Percentiles rank a stretch among this genome's conserved stretches.
phyloP scores from a whole-genome alignment of 1,284 basidiomycete species.

The Mycena sp. region DNA sequence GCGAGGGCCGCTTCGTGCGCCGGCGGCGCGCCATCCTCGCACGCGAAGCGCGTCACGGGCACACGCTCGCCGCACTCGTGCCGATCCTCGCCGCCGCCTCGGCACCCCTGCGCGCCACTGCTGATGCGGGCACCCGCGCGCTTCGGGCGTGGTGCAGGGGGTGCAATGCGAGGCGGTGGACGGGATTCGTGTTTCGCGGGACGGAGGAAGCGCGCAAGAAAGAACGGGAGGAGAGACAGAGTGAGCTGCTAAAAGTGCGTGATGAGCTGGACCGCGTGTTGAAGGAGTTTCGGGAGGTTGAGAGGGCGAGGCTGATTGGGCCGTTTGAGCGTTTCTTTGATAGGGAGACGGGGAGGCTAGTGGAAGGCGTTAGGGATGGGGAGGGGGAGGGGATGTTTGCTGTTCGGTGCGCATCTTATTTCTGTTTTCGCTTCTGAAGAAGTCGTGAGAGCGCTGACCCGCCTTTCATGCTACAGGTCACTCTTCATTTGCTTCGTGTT shows the following conservation, averaged over 20 bases:
- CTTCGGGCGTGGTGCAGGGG: slow-evolving; percentile 44
- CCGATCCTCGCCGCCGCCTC: slow-evolving; percentile 49
- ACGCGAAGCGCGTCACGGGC: slow-evolving; percentile 47
- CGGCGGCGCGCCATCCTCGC: slow-evolving; percentile 33
- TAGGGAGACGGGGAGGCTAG: slow-evolving; percentile 40
- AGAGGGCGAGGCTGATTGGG: slow-evolving; percentile 44
- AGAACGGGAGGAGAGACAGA: slow-evolving; percentile 37
- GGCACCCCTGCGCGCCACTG: slow-evolving; percentile 41
- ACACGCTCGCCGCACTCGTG: slow-evolving; percentile 50
- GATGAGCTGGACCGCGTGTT: slow-evolving; percentile 39
- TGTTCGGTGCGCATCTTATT: slow-evolving; percentile 40
- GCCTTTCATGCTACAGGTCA: slow-evolving; percentile 43
- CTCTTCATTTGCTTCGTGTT: slow-evolving; percentile 55
- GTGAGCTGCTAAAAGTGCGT: slow-evolving; percentile 33
- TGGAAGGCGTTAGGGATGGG: slow-evolving; percentile 23
- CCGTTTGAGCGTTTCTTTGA: slow-evolving; percentile 53
- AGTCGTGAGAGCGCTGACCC: no score
- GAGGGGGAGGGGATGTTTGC: slow-evolving; percentile 45
- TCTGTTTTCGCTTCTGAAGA: background rate
- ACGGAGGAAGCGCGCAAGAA: slow-evolving; percentile 3
- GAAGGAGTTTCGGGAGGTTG: slow-evolving; percentile 42
- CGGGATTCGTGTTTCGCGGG: slow-evolving; percentile 33
- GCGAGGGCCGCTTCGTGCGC: slow-evolving; percentile 6
- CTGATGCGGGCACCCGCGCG: slow-evolving; percentile 34
- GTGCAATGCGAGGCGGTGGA: slow-evolving; percentile 47